These are phyloP conservation scores for Epichloe coenophiala DNA, from an alignment of 2,329 filamentous ascomycete genomes.

Conservation along the genomic window DNA sequence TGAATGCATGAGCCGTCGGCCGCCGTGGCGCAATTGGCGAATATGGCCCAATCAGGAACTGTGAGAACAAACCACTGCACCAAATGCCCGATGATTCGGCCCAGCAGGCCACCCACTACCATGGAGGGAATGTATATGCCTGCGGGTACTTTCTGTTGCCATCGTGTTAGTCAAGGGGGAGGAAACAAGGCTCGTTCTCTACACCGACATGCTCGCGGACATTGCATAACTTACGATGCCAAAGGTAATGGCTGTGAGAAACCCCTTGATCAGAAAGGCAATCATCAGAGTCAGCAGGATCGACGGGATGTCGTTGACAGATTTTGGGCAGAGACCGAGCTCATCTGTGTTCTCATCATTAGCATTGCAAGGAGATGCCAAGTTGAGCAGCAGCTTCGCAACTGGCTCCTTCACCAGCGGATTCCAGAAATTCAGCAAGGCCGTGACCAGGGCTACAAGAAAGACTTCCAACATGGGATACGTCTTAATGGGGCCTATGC, in stretches of 20 bases:
- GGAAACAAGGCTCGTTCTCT: too few species aligned
- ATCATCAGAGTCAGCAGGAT: constrained; percentile 58
- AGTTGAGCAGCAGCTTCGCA: constrained; percentile 76
- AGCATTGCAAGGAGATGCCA: constrained; percentile 75
- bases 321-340: constrained; percentile 65
- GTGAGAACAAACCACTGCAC: constrained; percentile 70
- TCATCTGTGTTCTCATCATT: constrained; percentile 47
- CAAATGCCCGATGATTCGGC: constrained; percentile 72
- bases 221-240: constrained; percentile 49
- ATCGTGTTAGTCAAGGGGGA: constrained; percentile 6
- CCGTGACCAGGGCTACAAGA: constrained; percentile 75
- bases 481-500: constrained; percentile 64
- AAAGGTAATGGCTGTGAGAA: constrained; percentile 82
- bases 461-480: constrained; percentile 79
- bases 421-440: constrained; percentile 86
- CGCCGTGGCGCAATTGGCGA: constrained; percentile 56
- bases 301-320: constrained; percentile 61
- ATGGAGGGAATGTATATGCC: constrained; percentile 98
- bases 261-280: constrained; percentile 80
- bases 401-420: constrained; percentile 78
- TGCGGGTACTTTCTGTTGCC: constrained; percentile 65
- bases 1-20: constrained; percentile 76
- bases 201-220: too few species aligned
- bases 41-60: constrained; percentile 59
- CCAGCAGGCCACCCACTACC: constrained; percentile 90